Evolutionary conservation across 73 alveolate genomes (phyloP), one percentile per base, ranked within the genome.

Genomic region (Stentor coeruleus): DNA sequence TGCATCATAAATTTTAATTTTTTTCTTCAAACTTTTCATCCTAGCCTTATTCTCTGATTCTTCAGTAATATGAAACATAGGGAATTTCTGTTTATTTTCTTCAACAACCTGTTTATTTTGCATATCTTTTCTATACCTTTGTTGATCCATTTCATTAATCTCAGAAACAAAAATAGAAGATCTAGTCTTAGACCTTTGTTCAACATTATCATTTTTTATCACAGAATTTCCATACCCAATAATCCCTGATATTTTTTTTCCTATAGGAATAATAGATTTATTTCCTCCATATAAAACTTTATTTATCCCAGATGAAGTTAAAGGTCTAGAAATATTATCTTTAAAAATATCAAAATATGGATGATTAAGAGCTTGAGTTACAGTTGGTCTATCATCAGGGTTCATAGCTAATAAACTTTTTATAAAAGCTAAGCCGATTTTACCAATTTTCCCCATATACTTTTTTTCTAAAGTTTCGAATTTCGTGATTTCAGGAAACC

Each of bases 401-500:
- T 93, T 93, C 90, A 94, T 94, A 49, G 87, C 85, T 11, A 94
- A 88, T 38, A 94, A 74, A 31, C 96, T 93, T 60, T 91, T 90
- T 76, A 91, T 83, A 42, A 94, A 93, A 58, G 75, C 41, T 59
- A 95, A 72, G 0, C 94, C 99, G 36, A 82, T 88, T 59, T 89
- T 88, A 4, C 95, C 88, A 49, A 95, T 59, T 81, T 93, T 93
- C 15, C 98, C 97, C 35, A 90, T 83, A 81, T 94, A 98, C 76
- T 91, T 95, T 88, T 90, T 95, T 79, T 94, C 99, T 36, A 97
- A 91, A 36, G 98, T 93, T 85, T 96, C 99, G 2, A 98, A 98
- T 31, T 92, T 92, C 38, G 86, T 40, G 59, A 97, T 86, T 39
- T 90, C 94, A 41, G 98, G 99, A 40, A 94, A 95, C 75, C 87